Evolutionary conservation across 2,329 filamentous ascomycete genomes (phyloP), one percentile per base, ranked within the genome.

Genomic region (Xylariales sp.): DNA sequence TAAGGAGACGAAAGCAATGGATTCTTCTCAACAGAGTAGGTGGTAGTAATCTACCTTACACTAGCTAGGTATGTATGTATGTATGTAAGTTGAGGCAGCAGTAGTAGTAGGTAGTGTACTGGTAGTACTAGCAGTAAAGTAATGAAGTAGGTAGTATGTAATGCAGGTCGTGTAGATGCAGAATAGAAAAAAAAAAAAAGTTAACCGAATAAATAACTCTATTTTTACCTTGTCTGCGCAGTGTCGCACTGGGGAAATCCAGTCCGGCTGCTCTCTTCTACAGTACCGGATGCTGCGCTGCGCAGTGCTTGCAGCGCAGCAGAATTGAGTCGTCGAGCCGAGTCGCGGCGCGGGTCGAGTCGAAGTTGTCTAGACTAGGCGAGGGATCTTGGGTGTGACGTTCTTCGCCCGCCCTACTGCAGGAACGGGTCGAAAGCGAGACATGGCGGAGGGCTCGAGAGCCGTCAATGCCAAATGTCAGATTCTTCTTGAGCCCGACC

Each of bases 341-440:
- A 23, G 23, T 23, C 23, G 23, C 23, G 23, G 23, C 23, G 23
- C 23, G 23, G 23, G 23, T 23, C 23, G 23, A 23, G 28, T 14
- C 49, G 36, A 9, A 45, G 34, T 46, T 53, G 28, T 58, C 46
- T 43, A 36, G 53, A 49, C 46, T 36, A 58, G 53, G 49, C 52
- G 67, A 60, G 62, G 55, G 49, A 63, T 52, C 54, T 62, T 54
- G 59, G 60, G 60, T 54, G 71, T 72, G 54, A 64, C 67, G 72
- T 69, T 69, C 67, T 60, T 61, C 69, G 63, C 65, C 67, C 67
- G 68, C 73, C 73, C 74, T 76, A 73, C 73, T 76, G 74, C 74
- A 76, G 74, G 74, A 76, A 76, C 74, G 12, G 57, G 62, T 69
- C 67, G 68, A 73, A 70, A 56, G 62, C 71, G 71, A 75, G 71